Percentiles rank a stretch among this genome's conserved stretches.
phyloP scores from a whole-genome alignment of 768 basidiomycete genomes.

The Ephemerocybe angulata region DNA sequence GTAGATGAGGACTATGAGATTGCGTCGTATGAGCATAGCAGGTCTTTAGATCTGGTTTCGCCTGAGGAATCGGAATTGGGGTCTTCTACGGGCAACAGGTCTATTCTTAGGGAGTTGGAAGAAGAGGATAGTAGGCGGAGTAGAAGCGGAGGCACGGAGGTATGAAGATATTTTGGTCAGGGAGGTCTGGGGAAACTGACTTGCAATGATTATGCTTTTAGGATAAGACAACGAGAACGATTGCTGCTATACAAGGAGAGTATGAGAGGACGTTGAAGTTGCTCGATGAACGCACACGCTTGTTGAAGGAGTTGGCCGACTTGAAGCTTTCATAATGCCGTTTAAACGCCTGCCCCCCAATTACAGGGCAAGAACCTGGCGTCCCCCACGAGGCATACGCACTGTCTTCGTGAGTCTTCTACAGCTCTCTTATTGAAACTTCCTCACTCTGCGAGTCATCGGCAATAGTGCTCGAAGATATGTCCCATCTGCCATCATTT shows the following conservation, averaged over 20 bases:
- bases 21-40: constrained; percentile 42
- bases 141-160: not conserved
- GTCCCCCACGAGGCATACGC: no score
- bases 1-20: constrained; percentile 54
- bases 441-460: no score
- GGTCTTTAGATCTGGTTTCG: constrained; percentile 12
- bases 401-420: no score
- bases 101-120: not conserved
- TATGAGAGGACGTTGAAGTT: constrained; percentile 45
- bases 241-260: constrained; percentile 17
- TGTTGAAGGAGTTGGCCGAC: constrained; percentile 52
- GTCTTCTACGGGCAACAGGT: not conserved
- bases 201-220: not conserved
- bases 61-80: constrained; percentile 9
- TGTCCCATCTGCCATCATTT: no score
- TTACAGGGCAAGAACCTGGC: no score
- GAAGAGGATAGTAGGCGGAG: not conserved
- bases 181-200: not conserved
- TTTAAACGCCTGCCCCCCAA: no score
- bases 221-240: not conserved
- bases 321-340: constrained; percentile 27
- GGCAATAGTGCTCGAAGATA: no score
- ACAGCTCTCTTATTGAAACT: no score
- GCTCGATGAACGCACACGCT: constrained; percentile 52
- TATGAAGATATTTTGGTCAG: not conserved